Base-by-base conservation (phyloP, 2,329 filamentous ascomycete genomes). In the Diaporthe ampelina region DNA sequence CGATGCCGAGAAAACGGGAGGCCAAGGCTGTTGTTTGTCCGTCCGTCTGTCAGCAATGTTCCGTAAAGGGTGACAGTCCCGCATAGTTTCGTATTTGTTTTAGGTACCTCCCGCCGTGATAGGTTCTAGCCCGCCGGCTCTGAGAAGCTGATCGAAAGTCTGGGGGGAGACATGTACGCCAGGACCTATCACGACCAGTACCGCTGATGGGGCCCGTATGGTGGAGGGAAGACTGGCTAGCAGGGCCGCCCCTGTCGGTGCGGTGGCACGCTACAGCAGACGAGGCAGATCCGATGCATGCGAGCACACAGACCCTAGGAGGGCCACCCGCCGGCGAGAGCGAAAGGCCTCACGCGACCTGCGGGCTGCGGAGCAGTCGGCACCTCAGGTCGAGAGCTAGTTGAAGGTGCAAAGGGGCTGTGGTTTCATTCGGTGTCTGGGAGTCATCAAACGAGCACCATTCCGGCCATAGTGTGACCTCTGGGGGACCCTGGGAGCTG, bases 401-500 rank as follows among this genome's bases (percentile, higher is more conserved):
- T 50, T 54, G 32, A 21, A 29, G 32, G 63, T 52, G 19, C 63
- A 52, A 32, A 54, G 63, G 63, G 63, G 63, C n/a, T 29, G 13
- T 37, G 48, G 63, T 68, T 68, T 68, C 63, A 68, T 26, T 54
- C 63, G 21, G 63, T 68, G 63, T 68, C 63, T 68, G 63, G 45
- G 48, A 54, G 45, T 67, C 21, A 24, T 17, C 63, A 17, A 52
- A 52, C 45, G 45, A 37, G 45, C 45, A 48, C 45, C 13, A 26
- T 17, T 37, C 32, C 48, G 63, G 32, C 48, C 32, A 10, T 68
- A 21, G 63, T 54, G 63, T 54, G 63, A 54, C 45, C 63, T 54
- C n/a, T 67, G 37, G 37, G 48, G 63, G 21, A 19, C 48, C 45
- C 32, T 50, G 24, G 32, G 48, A 21, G 45, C 48, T 40, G 63